A percentile compares a stretch with the other conserved stretches of the same genome.
These are phyloP conservation scores for Mrakia gelida DNA, from an alignment of 768 basidiomycete species.

Conservation along the genomic window DNA sequence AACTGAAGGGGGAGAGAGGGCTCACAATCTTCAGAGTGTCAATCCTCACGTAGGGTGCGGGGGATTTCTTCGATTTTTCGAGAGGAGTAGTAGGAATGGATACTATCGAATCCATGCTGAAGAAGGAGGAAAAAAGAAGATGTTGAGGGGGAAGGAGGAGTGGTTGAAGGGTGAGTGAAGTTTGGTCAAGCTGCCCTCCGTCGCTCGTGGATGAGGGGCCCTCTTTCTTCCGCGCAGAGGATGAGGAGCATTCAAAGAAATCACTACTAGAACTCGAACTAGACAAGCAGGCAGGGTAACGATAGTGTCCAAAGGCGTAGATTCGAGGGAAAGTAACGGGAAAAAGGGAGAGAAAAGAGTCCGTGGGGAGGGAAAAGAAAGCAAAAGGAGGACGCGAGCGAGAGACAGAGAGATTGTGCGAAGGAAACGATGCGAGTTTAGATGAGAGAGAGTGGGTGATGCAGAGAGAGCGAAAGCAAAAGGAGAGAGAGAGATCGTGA, in stretches of 20 bases:
- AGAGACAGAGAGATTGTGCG: background rate
- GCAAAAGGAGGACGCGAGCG: background rate
- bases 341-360: background rate
- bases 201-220: background rate
- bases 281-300: background rate
- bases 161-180: background rate
- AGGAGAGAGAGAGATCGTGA: slow-evolving; percentile 4
- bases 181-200: background rate
- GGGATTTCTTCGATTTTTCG: background rate
- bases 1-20: background rate
- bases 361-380: background rate
- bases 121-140: background rate
- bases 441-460: background rate
- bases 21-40: slow-evolving; percentile 29
- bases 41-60: slow-evolving; percentile 12
- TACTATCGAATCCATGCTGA: background rate
- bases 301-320: background rate
- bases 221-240: background rate
- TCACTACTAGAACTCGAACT: background rate
- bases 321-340: background rate
- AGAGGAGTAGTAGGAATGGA: background rate
- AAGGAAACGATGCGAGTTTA: background rate
- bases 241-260: background rate
- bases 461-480: background rate
- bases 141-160: background rate